Base-by-base conservation (phyloP, 352 stramenopile genomes). In the Thalassiosira pacifica region DNA sequence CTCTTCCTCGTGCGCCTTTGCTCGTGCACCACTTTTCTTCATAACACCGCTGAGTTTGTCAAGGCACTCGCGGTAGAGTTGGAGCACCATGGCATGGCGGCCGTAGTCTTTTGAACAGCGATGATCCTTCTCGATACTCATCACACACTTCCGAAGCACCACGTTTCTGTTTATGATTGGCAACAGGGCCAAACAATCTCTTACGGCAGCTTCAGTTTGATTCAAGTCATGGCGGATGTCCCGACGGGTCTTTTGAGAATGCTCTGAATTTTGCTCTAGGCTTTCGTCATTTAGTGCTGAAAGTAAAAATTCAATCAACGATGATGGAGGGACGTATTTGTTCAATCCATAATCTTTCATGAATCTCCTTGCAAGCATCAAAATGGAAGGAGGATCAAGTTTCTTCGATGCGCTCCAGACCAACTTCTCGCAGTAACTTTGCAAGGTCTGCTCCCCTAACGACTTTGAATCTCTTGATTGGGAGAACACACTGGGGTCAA, bases 71-170 rank as follows among this genome's bases (percentile, higher is more conserved):
- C 60, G 74, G 78, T 95, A 95, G 0, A 95, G 72, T 19, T 60
- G 59, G 16, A 93, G 81, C 0, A 92, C 48, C 18, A 93, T 57
- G 16, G 75, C 37, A 71, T 93, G 82, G 57, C 90, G 83, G 60
- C 93, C 91, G 61, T 94, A 94, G 60, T 94, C 88, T 59, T 75
- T 71, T 1, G 52, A n/a, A 42, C 59, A 83, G 34, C 27, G 67
- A 22, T 82, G 61, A 27, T 88, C 42, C 53, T 37, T 77, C 61
- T 95, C 91, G 5, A 96, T 42, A 16, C 42, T 69, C 9, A 93
- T 78, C 0, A 95, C 26, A 68, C 89, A 93, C 48, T 87, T 87
- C 45, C 92, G 65, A 24, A 95, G 69, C 18, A 93, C 76, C 27
- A 76, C 65, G 19, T 84, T 76, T 84, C 87, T 76, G 68, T 90